These are phyloP conservation scores for Bassia scoparia DNA, from an alignment of 148 eudicot genomes.

Conservation along the genomic window DNA sequence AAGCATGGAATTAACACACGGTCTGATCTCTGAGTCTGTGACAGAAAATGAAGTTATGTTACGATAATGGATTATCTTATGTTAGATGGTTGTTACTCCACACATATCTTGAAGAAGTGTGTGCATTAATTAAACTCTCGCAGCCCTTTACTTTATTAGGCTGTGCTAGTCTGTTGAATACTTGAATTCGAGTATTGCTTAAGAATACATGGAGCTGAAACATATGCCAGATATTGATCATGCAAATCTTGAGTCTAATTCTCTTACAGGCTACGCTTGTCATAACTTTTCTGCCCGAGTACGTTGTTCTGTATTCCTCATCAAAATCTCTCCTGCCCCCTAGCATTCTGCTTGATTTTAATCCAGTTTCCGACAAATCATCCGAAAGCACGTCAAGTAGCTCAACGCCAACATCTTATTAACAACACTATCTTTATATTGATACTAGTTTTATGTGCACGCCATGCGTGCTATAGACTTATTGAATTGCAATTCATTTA, in stretches of 20 bases:
- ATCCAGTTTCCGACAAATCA: no score
- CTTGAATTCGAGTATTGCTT: background rate
- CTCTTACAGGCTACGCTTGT: constrained; percentile 9
- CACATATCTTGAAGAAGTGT: no score
- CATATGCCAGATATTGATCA: background rate
- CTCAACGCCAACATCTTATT: no score
- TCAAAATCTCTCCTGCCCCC: background rate
- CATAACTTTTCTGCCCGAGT: background rate
- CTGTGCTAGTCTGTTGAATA: background rate
- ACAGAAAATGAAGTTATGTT: no score
- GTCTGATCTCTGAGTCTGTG: no score
- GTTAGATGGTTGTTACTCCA: background rate
- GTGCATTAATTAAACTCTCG: background rate
- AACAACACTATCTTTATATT: no score
- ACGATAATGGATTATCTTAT: no score
- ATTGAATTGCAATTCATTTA: no score
- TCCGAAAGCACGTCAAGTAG: no score
- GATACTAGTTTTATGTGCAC: no score
- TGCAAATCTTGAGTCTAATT: background rate
- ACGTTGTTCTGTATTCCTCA: background rate
- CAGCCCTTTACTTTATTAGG: background rate
- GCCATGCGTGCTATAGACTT: no score
- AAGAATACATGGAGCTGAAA: background rate
- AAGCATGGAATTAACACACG: no score
- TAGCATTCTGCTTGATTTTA: background rate